These are phyloP conservation scores for Ascocoryne sarcoides DNA, from an alignment of 2,329 filamentous ascomycete genomes.

Conservation along the genomic window DNA sequence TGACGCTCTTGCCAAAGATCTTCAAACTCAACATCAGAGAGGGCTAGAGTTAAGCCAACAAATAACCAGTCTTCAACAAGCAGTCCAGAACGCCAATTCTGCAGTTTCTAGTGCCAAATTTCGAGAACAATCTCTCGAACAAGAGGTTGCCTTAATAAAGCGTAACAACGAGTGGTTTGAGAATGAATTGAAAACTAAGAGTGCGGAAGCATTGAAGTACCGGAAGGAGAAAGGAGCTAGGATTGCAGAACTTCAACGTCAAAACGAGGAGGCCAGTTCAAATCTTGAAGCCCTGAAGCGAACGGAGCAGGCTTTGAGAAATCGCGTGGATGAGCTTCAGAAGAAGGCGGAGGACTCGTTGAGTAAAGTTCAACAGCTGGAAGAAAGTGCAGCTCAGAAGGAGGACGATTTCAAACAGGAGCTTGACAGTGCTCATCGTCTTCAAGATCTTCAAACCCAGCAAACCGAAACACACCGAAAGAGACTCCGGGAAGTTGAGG, in stretches of 20 bases:
- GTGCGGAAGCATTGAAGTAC: conserved; percentile 76
- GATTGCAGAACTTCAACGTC: conserved; percentile 78
- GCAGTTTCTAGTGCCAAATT: conserved; percentile 76
- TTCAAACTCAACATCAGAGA: conserved; percentile 83
- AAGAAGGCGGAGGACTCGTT: conserved; percentile 81
- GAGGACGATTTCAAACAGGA: conserved; percentile 83
- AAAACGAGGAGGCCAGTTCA: conserved; percentile 75
- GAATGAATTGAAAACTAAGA: conserved; percentile 83
- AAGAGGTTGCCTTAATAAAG: conserved; percentile 81
- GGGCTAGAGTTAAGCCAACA: conserved; percentile 77
- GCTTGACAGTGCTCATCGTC: conserved; percentile 67
- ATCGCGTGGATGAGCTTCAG: conserved; percentile 74
- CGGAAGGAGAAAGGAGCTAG: conserved; percentile 91
- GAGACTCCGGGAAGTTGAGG: conserved; percentile 61
- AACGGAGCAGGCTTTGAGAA: conserved; percentile 70
- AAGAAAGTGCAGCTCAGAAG: conserved; percentile 72
- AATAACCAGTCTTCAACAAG: conserved; percentile 71
- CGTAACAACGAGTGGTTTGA: conserved; percentile 93
- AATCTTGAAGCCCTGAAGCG: conserved; percentile 70
- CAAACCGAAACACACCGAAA: conserved; percentile 64
- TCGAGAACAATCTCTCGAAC: conserved; percentile 79
- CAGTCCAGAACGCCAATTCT: conserved; percentile 72
- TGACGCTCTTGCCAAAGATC: conserved; percentile 75
- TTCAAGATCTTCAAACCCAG: conserved; percentile 75
- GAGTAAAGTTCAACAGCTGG: conserved; percentile 71